Percentiles rank a stretch among this genome's conserved stretches.
Evolutionary conservation across 805 yeast genomes (phyloP).

Genomic region (Cyberlindnera bimundalis): DNA sequence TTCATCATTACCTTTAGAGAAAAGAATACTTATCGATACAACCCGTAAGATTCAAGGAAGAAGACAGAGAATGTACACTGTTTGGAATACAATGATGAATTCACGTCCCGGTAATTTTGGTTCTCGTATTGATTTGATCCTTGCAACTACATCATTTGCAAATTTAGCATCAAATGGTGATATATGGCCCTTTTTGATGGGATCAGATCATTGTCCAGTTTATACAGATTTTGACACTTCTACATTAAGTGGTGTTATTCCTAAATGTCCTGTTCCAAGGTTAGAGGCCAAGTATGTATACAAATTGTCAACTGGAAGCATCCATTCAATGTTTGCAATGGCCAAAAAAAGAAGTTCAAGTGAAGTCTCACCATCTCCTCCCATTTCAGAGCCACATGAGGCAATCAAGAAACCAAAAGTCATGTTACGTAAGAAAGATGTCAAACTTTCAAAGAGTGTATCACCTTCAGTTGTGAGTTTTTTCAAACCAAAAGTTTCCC

Average conservation of each 20-base stretch:
- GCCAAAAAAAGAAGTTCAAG: conserved; percentile 15
- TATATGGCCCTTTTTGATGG: conserved; percentile 68
- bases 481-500: conserved; percentile 15
- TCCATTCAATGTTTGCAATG: conserved; percentile 35
- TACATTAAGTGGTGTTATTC: conserved; percentile 1
- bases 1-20: conserved; percentile 30
- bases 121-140: conserved; percentile 78
- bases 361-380: not conserved
- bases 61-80: conserved; percentile 70
- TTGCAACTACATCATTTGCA: conserved; percentile 43
- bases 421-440: conserved; percentile 10
- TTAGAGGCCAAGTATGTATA: conserved; percentile 54
- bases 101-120: conserved; percentile 83
- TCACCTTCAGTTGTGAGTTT: conserved; percentile 15
- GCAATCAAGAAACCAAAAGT: conserved; percentile 9
- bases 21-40: conserved; percentile 53
- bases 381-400: not conserved
- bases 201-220: conserved; percentile 95
- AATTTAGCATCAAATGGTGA: conserved; percentile 34
- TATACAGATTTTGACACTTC: conserved; percentile 56
- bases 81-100: conserved; percentile 83
- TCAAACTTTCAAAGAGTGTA: not conserved
- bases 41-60: conserved; percentile 56
- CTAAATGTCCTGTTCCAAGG: conserved; percentile 28
- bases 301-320: conserved; percentile 35